Base-by-base conservation (phyloP, 2,329 filamentous ascomycete species). In the Fusarium sacchari region DNA sequence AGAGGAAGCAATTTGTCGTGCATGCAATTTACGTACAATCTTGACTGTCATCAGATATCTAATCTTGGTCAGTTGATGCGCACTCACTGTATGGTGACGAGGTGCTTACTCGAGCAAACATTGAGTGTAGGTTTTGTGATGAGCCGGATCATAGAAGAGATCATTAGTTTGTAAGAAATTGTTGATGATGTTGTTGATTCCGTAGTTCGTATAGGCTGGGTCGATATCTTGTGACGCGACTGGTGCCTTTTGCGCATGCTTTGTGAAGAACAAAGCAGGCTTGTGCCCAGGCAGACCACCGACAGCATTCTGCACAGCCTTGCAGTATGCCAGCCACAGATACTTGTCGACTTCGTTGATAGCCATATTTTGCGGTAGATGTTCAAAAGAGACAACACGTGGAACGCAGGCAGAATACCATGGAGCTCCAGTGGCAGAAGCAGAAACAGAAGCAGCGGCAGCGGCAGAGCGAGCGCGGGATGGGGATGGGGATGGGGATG, bases 181-280 rank as follows among this genome's bases (percentile, higher is more conserved):
- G 68, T 74, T 71, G 26, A 74, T 63, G 3, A 74, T 74, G 6
- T 57, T 64, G 50, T 74, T 65, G 40, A 74, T 69, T 3, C 72
- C 72, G 22, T 60, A 63, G 26, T 74, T 74, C 5, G 72, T 74
- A 14, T 74, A 74, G 7, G 72, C 52, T 11, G 72, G 44, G 28
- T 74, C 57, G 8, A 74, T 72, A 36, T 65, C 53, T 12, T 60
- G 55, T 12, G 72, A 74, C 1, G 72, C 71, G 24, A 74, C 60
- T 7, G 72, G 72, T 15, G 72, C 72, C 14, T 74, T 74, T 32
- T 74, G 72, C 15, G 72, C 72, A 26, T 72, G 60, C n/a, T 72
- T 74, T 57, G 72, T 74, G 37, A 74, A 74, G 36, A 74, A 74
- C 28, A 74, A 22, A 8, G 72, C 72, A n/a, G 72, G 72, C 49